A percentile compares a stretch with the other conserved stretches of the same genome.
Evolutionary conservation across 73 alveolate species (phyloP).

Genomic region (Paramecium sonneborni): DNA sequence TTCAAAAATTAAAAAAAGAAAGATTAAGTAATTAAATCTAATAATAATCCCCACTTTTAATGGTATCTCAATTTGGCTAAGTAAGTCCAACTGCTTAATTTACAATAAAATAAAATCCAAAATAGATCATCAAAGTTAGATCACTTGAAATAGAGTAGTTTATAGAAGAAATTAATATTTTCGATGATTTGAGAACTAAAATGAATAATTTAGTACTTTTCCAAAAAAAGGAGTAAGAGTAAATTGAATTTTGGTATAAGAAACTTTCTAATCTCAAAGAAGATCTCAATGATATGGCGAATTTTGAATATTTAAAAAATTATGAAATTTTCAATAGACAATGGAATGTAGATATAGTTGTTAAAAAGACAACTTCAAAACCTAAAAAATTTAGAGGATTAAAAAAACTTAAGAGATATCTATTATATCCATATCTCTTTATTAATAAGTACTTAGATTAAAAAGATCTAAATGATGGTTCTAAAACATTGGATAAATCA

Average conservation of each 20-base stretch:
- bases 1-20: background rate
- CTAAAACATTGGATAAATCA: background rate
- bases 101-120: background rate
- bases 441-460: background rate
- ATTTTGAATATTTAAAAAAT: background rate
- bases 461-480: background rate
- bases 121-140: background rate
- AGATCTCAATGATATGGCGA: background rate
- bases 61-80: background rate
- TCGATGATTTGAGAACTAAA: background rate
- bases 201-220: background rate
- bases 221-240: background rate
- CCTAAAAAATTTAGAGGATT: background rate
- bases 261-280: background rate
- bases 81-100: background rate
- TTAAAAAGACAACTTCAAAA: background rate
- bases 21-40: background rate
- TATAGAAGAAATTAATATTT: background rate
- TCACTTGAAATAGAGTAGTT: background rate
- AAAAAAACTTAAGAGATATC: background rate
- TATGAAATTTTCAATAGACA: background rate
- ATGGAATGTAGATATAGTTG: background rate
- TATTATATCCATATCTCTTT: background rate
- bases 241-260: background rate
- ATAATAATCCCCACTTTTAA: background rate